These are phyloP conservation scores for Erodium trifolium DNA, from an alignment of 441 rosid genomes.

Conservation along the genomic window DNA sequence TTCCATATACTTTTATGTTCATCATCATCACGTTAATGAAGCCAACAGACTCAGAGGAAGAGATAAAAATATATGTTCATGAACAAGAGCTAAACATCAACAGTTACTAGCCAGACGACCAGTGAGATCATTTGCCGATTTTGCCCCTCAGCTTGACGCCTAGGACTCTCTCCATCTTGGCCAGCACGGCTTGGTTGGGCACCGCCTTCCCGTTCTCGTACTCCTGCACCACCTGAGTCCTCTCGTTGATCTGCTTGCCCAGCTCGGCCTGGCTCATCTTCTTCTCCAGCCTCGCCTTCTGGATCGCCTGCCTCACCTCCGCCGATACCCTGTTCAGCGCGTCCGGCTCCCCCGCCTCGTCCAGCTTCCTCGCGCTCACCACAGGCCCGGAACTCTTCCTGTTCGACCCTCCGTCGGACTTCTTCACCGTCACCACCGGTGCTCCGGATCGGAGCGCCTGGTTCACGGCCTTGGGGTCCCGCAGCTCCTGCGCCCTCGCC, in stretches of 20 bases:
- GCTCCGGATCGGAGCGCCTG: constrained; percentile 58
- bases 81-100: not conserved
- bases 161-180: constrained; percentile 74
- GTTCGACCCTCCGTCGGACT: constrained; percentile 63
- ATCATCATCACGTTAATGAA: too few species aligned
- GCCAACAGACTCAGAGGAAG: not conserved
- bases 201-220: constrained; percentile 89
- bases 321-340: constrained; percentile 43
- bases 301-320: constrained; percentile 63
- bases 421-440: constrained; percentile 59
- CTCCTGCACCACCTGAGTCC: constrained; percentile 74
- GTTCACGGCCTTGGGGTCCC: constrained; percentile 71
- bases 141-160: constrained; percentile 75
- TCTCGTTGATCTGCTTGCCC: constrained; percentile 74
- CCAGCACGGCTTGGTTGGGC: constrained; percentile 60
- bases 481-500: constrained; percentile 45
- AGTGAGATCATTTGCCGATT: constrained; percentile 29
- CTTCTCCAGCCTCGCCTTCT: constrained; percentile 68
- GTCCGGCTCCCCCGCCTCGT: constrained; percentile 60
- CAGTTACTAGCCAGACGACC: not conserved
- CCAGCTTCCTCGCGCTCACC: constrained; percentile 51
- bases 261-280: constrained; percentile 76
- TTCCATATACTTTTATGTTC: too few species aligned
- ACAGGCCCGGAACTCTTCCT: constrained; percentile 42
- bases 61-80: not conserved